Evolutionary conservation across 345 rosid genomes (phyloP), one percentile per base, ranked within the genome.

Genomic region (Viola odorata): DNA sequence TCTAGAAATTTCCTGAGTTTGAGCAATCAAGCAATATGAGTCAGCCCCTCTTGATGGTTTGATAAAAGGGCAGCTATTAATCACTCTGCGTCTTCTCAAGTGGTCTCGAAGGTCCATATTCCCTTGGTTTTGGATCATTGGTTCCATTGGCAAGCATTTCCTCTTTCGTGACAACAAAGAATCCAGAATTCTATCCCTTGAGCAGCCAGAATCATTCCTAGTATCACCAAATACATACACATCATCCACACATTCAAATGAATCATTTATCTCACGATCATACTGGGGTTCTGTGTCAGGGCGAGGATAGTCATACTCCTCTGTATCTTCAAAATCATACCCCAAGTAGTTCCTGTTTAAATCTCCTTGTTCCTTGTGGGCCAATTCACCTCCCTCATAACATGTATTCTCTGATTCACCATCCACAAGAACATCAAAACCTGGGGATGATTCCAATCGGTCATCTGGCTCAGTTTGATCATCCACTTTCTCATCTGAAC

Each of bases 41-140:
- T 59, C 54, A 37, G 63, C 62, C 58, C 72, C 76, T 63, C 79
- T 75, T 3, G 75, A 66, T 59, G 65, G 59, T 38, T 10, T 17
- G 57, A 45, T 60, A 51, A 53, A 41, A 13, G 67, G 60, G 57
- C 12, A 50, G 15, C 58, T 70, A 52, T 72, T 72, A 64, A 65
- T 60, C 32, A 48, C 62, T 40, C 72, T 68, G 55, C 61, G 66
- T 42, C 57, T 72, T 39, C 72, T 62, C 66, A 79, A 57, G 63
- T 56, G 53, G 61, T 76, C 75, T 49, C 81, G 73, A 57, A 81
- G 83, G 75, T 80, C 82, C 61, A 65, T 14, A 51, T 37, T 44
- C 39, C 41, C 38, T 63, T 0, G n/a, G 41, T 61, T 58, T 40
- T 66, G 69, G 45, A 53, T 51, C 23, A 64, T 49, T 53, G 51